A percentile compares a stretch with the other conserved stretches of the same genome.
Conservation (phyloP, 2,329 filamentous ascomycete species). For the Coniochaeta pulveracea region DNA sequence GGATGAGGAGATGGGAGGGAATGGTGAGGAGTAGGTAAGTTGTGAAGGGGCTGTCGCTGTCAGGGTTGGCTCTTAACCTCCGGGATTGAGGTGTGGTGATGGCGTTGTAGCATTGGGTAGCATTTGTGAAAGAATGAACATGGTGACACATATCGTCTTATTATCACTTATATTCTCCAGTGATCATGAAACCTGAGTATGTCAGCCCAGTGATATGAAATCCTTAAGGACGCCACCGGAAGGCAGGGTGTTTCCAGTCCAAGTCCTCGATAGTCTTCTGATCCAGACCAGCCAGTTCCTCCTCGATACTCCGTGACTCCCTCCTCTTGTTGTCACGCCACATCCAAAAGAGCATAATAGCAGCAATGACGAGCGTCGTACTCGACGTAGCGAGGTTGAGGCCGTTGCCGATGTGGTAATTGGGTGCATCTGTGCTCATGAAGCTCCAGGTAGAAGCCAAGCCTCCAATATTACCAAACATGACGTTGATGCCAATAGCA, state of each 20-base stretch:
- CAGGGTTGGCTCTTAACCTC: too few species aligned
- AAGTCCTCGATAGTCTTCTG: constrained; percentile 43
- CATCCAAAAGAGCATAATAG: constrained; percentile 47
- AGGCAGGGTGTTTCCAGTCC: constrained; percentile 58
- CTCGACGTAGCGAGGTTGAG: constrained; percentile 54
- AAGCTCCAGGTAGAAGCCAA: constrained; percentile 50
- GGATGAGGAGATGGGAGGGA: too few species aligned
- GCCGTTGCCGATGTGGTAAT: constrained; percentile 61
- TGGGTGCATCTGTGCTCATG: constrained; percentile 47
- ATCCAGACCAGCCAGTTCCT: constrained; percentile 44
- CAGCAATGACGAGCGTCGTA: constrained; percentile 39
- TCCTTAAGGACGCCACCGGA: constrained; percentile 39
- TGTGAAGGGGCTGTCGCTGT: too few species aligned
- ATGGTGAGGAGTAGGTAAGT: too few species aligned
- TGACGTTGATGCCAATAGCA: constrained; percentile 15
- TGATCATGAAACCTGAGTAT: too few species aligned
- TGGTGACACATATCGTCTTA: too few species aligned
- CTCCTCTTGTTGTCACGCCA: constrained; percentile 47
- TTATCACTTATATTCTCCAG: too few species aligned
- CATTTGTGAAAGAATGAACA: too few species aligned
- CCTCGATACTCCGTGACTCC: constrained; percentile 40
- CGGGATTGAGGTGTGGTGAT: too few species aligned
- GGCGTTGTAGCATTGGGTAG: too few species aligned
- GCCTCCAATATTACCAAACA: constrained; percentile 16
- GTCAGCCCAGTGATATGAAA: too few species aligned